A percentile compares a stretch with the other conserved stretches of the same genome.
These are phyloP conservation scores for Pharus latifolius DNA, from an alignment of 176 grass and related monocot species.

Conservation along the genomic window DNA sequence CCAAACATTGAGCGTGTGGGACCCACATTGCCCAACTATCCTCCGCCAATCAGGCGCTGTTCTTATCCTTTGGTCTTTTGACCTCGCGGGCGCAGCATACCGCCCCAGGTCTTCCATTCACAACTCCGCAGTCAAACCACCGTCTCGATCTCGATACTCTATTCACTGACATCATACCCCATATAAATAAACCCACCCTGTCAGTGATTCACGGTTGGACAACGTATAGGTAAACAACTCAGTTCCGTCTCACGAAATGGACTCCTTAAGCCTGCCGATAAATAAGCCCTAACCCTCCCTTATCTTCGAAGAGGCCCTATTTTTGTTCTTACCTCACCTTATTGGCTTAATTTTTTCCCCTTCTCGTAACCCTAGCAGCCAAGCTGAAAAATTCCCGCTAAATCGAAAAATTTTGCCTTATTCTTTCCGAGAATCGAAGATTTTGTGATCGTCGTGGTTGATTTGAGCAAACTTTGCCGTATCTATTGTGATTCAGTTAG, in stretches of 20 bases:
- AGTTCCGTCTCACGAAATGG: slow-evolving; percentile 20
- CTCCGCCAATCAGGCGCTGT: background rate
- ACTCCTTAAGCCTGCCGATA: slow-evolving; percentile 13
- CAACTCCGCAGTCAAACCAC: no score
- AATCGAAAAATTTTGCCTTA: background rate
- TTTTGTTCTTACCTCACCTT: background rate
- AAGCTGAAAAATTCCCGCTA: slow-evolving; percentile 34
- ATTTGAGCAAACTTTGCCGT: background rate
- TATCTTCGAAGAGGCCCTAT: background rate
- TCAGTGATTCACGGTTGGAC: fast-evolving
- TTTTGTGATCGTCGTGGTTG: slow-evolving; percentile 11
- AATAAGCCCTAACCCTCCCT: background rate
- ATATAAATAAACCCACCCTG: fast-evolving
- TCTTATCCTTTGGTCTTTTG: no score
- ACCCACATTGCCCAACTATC: background rate
- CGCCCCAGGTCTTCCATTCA: no score
- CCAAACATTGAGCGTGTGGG: no score
- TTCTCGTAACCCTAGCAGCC: slow-evolving; percentile 49
- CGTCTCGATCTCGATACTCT: no score
- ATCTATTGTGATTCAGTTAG: background rate
- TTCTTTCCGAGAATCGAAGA: slow-evolving; percentile 2
- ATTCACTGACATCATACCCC: background rate
- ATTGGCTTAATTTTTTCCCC: background rate
- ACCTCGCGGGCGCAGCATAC: background rate
- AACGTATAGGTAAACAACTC: background rate